These are phyloP conservation scores for Onygenales sp. DNA, from an alignment of 2,329 filamentous ascomycete genomes.

Conservation along the genomic window DNA sequence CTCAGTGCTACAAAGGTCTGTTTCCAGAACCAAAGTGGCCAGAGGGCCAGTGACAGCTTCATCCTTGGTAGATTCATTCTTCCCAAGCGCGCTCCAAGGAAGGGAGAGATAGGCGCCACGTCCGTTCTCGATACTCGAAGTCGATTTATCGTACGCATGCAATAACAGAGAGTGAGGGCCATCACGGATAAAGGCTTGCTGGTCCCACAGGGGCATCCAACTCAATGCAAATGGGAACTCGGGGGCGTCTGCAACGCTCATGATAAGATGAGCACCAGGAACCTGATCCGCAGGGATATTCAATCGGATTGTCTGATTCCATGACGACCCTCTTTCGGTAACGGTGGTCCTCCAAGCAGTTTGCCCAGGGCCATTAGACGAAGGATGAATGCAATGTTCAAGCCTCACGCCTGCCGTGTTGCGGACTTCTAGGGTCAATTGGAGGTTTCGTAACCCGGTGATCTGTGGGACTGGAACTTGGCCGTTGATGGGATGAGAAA, in stretches of 20 bases:
- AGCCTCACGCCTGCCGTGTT: slow-evolving; percentile 69
- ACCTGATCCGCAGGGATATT: slow-evolving; percentile 73
- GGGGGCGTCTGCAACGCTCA: slow-evolving; percentile 80
- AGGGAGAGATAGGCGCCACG: slow-evolving; percentile 80
- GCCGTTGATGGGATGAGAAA: slow-evolving; percentile 67
- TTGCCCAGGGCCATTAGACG: slow-evolving; percentile 67
- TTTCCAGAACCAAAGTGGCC: slow-evolving; percentile 68
- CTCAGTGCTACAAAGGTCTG: slow-evolving; percentile 85
- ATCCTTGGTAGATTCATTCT: slow-evolving; percentile 60
- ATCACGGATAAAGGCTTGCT: slow-evolving; percentile 80
- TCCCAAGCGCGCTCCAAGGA: slow-evolving; percentile 64
- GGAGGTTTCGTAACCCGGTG: slow-evolving; percentile 63
- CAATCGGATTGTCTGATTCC: slow-evolving; percentile 82
- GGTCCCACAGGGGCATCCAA: slow-evolving; percentile 89
- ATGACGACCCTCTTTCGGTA: slow-evolving; percentile 66
- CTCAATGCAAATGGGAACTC: slow-evolving; percentile 83
- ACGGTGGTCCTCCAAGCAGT: slow-evolving; percentile 86
- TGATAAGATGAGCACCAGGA: slow-evolving; percentile 70
- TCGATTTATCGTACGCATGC: slow-evolving; percentile 88
- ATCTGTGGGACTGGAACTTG: slow-evolving; percentile 62
- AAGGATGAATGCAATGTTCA: slow-evolving; percentile 77
- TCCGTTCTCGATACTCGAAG: slow-evolving; percentile 59
- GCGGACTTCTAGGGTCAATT: slow-evolving; percentile 82
- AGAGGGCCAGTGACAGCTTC: slow-evolving; percentile 66
- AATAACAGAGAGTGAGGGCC: slow-evolving; percentile 71